Evolutionary conservation across 768 basidiomycete species (phyloP), one percentile per base, ranked within the genome.

Genomic region (Boletus sensibilis): DNA sequence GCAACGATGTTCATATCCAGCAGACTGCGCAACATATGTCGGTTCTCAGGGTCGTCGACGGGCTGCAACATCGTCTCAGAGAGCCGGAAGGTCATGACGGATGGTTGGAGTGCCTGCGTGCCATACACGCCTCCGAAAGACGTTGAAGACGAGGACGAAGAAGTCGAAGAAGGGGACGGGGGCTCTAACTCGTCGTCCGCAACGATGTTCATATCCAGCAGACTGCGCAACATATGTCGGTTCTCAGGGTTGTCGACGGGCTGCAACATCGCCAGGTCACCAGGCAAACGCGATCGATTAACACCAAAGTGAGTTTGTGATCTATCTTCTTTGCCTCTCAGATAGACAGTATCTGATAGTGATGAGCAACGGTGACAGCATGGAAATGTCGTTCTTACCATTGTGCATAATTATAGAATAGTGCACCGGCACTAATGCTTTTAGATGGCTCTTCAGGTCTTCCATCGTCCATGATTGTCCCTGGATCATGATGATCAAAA

Each of bases 31-130:
- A 70, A 38, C 49, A 62, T 54, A 18, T 62, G 60, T 10, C 52
- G 55, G 25, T 65, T 66, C 23, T 73, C 72, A 5, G 68, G 66
- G 45, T 70, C 68, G 5, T 72, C 52, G 18, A 70, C 56, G 25
- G 54, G 72, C 35, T 53, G 66, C 29, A 70, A 18, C 46, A 61
- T 43, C 42, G 58, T 50, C 31, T 67, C 53, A 6, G 70, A 66
- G 18, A 72, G 64, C 38, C 61, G 70, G 31, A 72, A 73, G 2
- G 72, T 72, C 68, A 72, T 62, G 23, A 73, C 55, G 1, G 61
- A 64, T 5, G 70, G 70, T 1, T 60, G 62, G 38, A 64, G 61
- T 5, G 63, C 47, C 38, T 60, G 67, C 9, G 56, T 31, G 11
- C 18, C 57, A 45, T 58, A 34, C 35, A 35, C 33, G 37, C 53